Base-by-base conservation (phyloP, 805 yeast species). In the Cyberlindnera mrakii region DNA sequence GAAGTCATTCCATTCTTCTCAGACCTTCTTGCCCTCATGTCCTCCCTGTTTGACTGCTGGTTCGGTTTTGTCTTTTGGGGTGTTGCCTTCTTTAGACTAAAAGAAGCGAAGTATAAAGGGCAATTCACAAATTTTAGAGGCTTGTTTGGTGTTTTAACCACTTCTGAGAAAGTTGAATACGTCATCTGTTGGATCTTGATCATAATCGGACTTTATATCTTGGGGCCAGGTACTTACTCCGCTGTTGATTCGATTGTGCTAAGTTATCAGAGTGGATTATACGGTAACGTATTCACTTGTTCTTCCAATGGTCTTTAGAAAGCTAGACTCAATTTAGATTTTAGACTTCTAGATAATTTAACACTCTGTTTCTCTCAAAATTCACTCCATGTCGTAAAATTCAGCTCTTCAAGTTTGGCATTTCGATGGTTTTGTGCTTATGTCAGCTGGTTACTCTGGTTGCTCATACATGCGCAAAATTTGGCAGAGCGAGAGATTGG, bases 1-100 rank as follows among this genome's bases (percentile, higher is more conserved):
- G 81, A 78, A 55, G 82, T 75, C 27, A 77, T 78, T 51, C 84
- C 84, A n/a, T 77, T 78, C 57, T 78, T 78, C 59, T 68, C 76
- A 23, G 82, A 77, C 51, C 59, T 78, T 46, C 63, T 78, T 30
- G 69, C 80, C 3, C 61, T 78, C 51, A 77, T 78, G 82, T 72
- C 77, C 13, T 77, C 84, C 3, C 62, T 78, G 40, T 78, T 78
- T 52, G 83, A 78, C 57, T 77, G 82, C 56, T 78, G 82, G 80
- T 78, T 78, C 50, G 83, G 83, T 0, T 78, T 76, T 51, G 75
- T 77, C 6, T 78, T 77, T 51, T 78, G 83, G 83, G 75, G 80
- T 14, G 70, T 75, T 27, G 82, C 83, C 0, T 78, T 58, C 57
- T 68, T 74, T 54, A 67, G 71, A 51, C 60, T 76, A 49, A 66